phyloP scores from a whole-genome alignment of 2,329 filamentous ascomycete genomes.

The Colletotrichum lini region DNA sequence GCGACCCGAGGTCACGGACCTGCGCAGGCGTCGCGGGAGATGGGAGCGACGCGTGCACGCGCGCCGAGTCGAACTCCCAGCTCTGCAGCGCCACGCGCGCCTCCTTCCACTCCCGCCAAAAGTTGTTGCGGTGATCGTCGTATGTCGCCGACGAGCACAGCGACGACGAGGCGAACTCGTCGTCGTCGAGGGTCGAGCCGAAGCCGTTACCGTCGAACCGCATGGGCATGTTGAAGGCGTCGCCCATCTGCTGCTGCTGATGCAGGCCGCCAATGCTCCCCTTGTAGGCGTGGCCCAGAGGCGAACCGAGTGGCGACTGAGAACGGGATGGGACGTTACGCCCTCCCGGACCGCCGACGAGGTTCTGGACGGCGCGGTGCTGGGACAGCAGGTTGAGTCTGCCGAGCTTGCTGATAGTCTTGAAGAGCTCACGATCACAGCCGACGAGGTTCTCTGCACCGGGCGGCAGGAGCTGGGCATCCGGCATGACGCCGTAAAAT shows the following conservation, averaged over 20 bases:
- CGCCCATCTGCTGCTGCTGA: conserved; percentile 46
- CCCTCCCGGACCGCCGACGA: neutral
- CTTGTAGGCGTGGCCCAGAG: conserved; percentile 60
- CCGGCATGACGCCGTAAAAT: conserved; percentile 70
- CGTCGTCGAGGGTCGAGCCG: conserved; percentile 67
- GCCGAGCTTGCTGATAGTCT: conserved; percentile 85
- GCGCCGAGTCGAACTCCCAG: conserved; percentile 80
- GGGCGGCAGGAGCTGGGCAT: conserved; percentile 65
- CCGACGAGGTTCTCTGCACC: conserved; percentile 88
- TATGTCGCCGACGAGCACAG: conserved; percentile 60
- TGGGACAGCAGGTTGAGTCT: conserved; percentile 89
- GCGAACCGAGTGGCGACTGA: conserved; percentile 58
- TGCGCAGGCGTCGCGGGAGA: conserved; percentile 70
- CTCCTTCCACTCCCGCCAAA: conserved; percentile 90
- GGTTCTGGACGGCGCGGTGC: conserved; percentile 67
- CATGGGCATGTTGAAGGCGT: conserved; percentile 59
- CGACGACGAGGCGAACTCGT: conserved; percentile 64
- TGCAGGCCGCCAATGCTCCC: conserved; percentile 47
- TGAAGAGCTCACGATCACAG: conserved; percentile 90
- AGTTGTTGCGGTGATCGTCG: conserved; percentile 74
- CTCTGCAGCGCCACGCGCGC: conserved; percentile 81
- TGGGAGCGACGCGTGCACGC: conserved; percentile 66
- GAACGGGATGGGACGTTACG: conserved; percentile 48
- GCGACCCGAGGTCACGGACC: conserved; percentile 81
- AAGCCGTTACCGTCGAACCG: conserved; percentile 80